Evolutionary conservation across 2,329 filamentous ascomycete species (phyloP).

Genomic region (Pezicula radicicola): DNA sequence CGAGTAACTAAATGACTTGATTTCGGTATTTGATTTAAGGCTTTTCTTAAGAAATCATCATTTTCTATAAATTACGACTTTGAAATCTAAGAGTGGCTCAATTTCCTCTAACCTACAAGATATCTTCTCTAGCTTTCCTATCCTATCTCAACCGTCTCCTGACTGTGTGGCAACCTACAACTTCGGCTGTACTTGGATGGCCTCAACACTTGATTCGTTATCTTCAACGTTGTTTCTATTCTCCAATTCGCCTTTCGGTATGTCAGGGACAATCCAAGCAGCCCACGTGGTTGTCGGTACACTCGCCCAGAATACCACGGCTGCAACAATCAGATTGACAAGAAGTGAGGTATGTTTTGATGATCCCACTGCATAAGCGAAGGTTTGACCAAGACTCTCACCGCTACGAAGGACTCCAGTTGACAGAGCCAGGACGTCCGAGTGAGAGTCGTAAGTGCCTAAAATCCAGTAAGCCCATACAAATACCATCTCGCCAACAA

Average conservation of each 20-base stretch:
- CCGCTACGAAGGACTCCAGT: slow-evolving; percentile 45
- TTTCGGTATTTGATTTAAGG: too few species aligned
- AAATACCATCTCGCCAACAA: background rate
- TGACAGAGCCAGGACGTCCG: slow-evolving; percentile 35
- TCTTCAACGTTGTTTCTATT: background rate
- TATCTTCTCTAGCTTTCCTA: too few species aligned
- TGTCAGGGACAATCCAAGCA: background rate
- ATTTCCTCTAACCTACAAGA: too few species aligned
- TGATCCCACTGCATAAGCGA: slow-evolving; percentile 33
- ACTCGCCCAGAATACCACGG: background rate
- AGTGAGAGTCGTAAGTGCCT: background rate
- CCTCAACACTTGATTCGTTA: background rate
- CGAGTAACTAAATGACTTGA: too few species aligned
- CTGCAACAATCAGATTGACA: background rate
- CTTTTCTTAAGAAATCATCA: too few species aligned
- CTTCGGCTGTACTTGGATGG: background rate
- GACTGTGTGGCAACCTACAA: too few species aligned
- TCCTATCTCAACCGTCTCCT: too few species aligned
- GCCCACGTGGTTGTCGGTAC: background rate
- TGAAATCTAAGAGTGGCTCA: too few species aligned
- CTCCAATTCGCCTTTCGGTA: background rate
- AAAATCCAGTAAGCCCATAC: background rate
- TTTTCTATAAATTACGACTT: too few species aligned
- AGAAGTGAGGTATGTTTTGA: background rate
- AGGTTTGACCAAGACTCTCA: slow-evolving; percentile 42